Evolutionary conservation across 1,284 basidiomycete genomes (phyloP).

Genomic region (Sanghuangporus baumii): DNA sequence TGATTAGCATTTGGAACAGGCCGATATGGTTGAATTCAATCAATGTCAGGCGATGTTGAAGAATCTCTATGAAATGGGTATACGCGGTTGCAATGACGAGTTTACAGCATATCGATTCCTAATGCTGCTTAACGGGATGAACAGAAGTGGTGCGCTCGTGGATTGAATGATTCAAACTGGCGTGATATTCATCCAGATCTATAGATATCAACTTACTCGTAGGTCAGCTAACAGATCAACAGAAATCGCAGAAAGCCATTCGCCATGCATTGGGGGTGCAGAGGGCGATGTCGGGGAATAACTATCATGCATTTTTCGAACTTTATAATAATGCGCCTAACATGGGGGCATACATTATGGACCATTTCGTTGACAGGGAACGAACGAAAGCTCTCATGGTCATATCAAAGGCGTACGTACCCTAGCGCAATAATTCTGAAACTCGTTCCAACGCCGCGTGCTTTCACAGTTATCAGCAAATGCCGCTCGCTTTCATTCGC

Average conservation of each 20-base stretch:
- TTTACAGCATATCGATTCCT: conserved; percentile 98
- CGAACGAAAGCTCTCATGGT: conserved; percentile 81
- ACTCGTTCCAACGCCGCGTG: not conserved
- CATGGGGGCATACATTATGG: conserved; percentile 99
- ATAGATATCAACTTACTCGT: conserved; percentile 92
- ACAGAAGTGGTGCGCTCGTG: conserved; percentile 74
- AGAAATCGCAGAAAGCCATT: conserved; percentile 78
- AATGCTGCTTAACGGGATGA: conserved; percentile 91
- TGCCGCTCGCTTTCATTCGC: conserved; percentile 76
- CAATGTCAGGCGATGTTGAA: conserved; percentile 93
- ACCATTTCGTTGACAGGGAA: conserved; percentile 95
- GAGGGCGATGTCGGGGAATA: conserved; percentile 84
- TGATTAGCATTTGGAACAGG: conserved; percentile 39
- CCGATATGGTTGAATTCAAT: conserved; percentile 98
- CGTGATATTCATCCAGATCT: conserved; percentile 18
- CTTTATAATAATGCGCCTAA: conserved; percentile 85
- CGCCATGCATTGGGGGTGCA: conserved; percentile 89
- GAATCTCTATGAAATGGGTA: conserved; percentile 87
- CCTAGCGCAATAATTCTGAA: not conserved
- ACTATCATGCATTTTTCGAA: conserved; percentile 90
- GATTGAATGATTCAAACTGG: not conserved
- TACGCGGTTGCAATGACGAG: conserved; percentile 88
- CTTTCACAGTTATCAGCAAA: conserved; percentile 61
- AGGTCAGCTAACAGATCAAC: conserved; percentile 88
- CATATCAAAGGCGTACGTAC: conserved; percentile 86